A percentile compares a stretch with the other conserved stretches of the same genome.
Conservation (phyloP, 2,329 filamentous ascomycete genomes). For the Westerdykella aurantiaca region DNA sequence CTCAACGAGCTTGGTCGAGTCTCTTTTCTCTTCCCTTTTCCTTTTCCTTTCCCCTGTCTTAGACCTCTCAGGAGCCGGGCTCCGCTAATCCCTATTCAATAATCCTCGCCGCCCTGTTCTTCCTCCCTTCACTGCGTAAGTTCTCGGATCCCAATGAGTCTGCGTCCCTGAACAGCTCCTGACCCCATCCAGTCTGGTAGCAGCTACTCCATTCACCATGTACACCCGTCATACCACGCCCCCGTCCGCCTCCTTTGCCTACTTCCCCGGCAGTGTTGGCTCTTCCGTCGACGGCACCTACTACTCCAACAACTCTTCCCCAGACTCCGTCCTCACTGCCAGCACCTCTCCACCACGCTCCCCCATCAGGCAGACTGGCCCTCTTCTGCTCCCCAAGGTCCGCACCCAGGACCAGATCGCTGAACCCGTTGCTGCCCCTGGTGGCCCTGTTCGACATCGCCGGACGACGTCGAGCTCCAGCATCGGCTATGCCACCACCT, state of each 20-base stretch:
- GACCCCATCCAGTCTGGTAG: conserved; percentile 31
- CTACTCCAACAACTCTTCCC: conserved; percentile 62
- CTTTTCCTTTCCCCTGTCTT: conserved; percentile 36
- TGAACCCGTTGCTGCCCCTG: conserved; percentile 46
- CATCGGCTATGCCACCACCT: conserved; percentile 35
- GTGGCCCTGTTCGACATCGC: conserved; percentile 52
- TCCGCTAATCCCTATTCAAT: conserved; percentile 39
- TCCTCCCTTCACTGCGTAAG: conserved; percentile 27
- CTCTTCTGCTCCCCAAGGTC: conserved; percentile 78
- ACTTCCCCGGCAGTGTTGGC: conserved; percentile 37
- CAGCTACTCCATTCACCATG: conserved; percentile 32
- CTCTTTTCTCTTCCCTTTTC: conserved; percentile 26
- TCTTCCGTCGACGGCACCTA: conserved; percentile 54
- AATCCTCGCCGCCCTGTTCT: conserved; percentile 24
- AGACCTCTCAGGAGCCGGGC: conserved; percentile 41
- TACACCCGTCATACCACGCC: conserved; percentile 44
- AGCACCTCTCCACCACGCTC: conserved; percentile 65
- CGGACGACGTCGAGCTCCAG: conserved; percentile 49
- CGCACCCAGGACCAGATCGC: conserved; percentile 76
- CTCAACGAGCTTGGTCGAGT: conserved; percentile 34
- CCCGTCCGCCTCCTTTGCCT: conserved; percentile 34
- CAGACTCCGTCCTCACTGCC: conserved; percentile 62
- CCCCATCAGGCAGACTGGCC: conserved; percentile 71
- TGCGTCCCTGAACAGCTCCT: conserved; percentile 6
- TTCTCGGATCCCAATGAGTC: conserved; percentile 10